phyloP scores from a whole-genome alignment of 805 yeast species.

The Kodamaea laetipori region DNA sequence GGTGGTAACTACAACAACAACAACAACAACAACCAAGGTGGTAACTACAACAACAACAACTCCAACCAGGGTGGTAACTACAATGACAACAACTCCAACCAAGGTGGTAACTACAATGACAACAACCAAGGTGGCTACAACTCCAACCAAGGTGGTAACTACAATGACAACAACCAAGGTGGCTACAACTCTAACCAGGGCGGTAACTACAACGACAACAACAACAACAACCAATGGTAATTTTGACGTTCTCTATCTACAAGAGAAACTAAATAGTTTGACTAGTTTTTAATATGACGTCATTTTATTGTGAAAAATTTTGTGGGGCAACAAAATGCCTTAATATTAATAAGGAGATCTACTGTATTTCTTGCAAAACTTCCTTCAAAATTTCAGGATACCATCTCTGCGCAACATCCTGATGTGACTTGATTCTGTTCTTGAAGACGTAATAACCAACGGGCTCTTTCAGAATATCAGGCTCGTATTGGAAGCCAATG shows the following conservation, averaged over 20 bases:
- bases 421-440: conserved; percentile 47
- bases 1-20: not conserved
- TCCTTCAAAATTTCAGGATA: conserved; percentile 41
- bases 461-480: conserved; percentile 39
- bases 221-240: not conserved
- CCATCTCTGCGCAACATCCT: conserved; percentile 45
- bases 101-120: conserved; percentile 3
- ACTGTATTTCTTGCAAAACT: conserved; percentile 25
- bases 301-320: not conserved
- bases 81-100: conserved; percentile 4
- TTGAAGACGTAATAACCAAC: conserved; percentile 50
- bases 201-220: not conserved
- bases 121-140: conserved; percentile 8
- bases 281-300: not conserved
- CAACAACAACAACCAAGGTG: conserved; percentile 3
- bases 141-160: not conserved
- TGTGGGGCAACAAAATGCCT: not conserved
- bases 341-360: not conserved
- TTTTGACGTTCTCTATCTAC: not conserved
- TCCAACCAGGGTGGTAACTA: conserved; percentile 3
- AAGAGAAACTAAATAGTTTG: not conserved
- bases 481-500: conserved; percentile 44
- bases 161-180: conserved; percentile 7
- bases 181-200: not conserved
- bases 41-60: conserved; percentile 18